phyloP scores from a whole-genome alignment of 495 filamentous ascomycete species.

The Neurospora hispaniola region DNA sequence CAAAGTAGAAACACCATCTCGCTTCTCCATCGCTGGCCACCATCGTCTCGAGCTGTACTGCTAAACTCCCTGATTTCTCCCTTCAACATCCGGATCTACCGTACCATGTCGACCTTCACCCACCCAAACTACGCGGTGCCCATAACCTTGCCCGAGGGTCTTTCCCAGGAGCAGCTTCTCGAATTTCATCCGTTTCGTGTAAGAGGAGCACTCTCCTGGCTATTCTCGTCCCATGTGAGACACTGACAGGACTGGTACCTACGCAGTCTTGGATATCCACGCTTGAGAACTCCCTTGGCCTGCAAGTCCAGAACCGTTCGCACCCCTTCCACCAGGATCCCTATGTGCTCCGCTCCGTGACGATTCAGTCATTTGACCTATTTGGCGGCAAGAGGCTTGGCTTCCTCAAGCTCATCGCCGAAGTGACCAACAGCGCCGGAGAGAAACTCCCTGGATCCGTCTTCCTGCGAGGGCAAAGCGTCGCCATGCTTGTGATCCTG shows the following conservation, averaged over 20 bases:
- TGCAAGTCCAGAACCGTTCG: conserved; percentile 41
- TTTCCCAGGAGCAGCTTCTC: conserved; percentile 54
- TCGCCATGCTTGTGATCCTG: conserved; percentile 72
- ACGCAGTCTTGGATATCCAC: conserved; percentile 55
- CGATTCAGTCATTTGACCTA: conserved; percentile 63
- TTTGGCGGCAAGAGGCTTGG: conserved; percentile 57
- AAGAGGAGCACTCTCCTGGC: conserved; percentile 2
- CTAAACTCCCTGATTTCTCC: neutral
- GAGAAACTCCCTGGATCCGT: conserved; percentile 65
- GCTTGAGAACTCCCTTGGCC: conserved; percentile 51
- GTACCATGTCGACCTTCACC: conserved; percentile 37
- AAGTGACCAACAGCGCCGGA: conserved; percentile 50
- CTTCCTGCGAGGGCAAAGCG: conserved; percentile 72
- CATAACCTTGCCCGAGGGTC: conserved; percentile 46
- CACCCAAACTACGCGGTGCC: conserved; percentile 35
- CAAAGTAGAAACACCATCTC: neutral
- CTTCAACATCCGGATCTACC: neutral
- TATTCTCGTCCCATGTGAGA: neutral
- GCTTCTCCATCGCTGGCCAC: neutral
- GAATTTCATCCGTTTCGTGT: conserved; percentile 59
- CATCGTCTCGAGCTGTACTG: neutral
- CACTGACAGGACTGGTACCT: neutral
- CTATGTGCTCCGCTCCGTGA: conserved; percentile 58
- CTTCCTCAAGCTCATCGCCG: conserved; percentile 66
- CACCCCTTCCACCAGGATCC: conserved; percentile 66